Conservation (phyloP, 2,329 filamentous ascomycete genomes). For the Colletotrichum echinochloae region DNA sequence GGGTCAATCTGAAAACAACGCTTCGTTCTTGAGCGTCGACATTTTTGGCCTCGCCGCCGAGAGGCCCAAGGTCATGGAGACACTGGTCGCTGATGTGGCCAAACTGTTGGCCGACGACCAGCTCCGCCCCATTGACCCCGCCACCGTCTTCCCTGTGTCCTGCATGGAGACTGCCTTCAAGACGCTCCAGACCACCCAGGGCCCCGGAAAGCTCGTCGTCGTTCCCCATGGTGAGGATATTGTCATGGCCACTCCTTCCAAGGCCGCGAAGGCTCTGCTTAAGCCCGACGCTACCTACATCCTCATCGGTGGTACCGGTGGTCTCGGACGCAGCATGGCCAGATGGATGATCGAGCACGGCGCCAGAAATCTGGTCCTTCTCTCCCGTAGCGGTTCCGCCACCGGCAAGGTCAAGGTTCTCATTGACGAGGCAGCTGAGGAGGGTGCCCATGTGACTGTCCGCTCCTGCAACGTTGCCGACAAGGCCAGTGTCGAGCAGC, state of each 20-base stretch:
- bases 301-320: conserved; percentile 65
- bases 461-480: conserved; percentile 63
- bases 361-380: conserved; percentile 60
- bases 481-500: conserved; percentile 39
- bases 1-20: conserved; percentile 60
- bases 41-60: conserved; percentile 57
- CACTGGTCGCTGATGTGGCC: conserved; percentile 53
- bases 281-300: conserved; percentile 60
- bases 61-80: conserved; percentile 55
- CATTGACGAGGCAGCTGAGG: conserved; percentile 52
- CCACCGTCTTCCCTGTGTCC: conserved; percentile 52
- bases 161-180: conserved; percentile 54
- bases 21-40: conserved; percentile 60
- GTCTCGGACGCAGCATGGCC: conserved; percentile 62
- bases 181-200: conserved; percentile 50
- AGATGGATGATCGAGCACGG: conserved; percentile 62
- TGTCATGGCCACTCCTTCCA: conserved; percentile 55
- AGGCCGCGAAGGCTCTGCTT: conserved; percentile 51
- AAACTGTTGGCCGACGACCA: conserved; percentile 50
- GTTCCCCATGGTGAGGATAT: conserved; percentile 55
- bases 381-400: conserved; percentile 60
- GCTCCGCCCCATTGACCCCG: conserved; percentile 52
- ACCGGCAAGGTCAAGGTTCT: conserved; percentile 52
- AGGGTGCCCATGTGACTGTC: conserved; percentile 59
- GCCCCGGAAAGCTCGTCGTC: conserved; percentile 58